These are phyloP conservation scores for Arthrobotrys megalospora DNA, from an alignment of 2,329 filamentous ascomycete species.

Conservation along the genomic window DNA sequence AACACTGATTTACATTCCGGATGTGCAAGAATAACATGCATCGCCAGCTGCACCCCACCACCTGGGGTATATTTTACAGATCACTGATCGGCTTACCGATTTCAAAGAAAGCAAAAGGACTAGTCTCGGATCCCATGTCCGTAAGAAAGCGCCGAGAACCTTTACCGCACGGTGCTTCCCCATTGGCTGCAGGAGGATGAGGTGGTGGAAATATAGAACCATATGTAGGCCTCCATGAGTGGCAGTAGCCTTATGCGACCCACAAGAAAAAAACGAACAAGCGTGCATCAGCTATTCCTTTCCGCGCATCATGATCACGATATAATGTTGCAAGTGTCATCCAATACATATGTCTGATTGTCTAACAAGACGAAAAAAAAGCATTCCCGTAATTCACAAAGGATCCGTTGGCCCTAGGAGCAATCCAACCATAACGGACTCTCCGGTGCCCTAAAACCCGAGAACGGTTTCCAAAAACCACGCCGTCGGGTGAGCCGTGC, in stretches of 20 bases:
- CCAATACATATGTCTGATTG: not conserved
- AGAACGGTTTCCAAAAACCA: conserved; percentile 21
- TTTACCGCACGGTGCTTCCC: conserved; percentile 23
- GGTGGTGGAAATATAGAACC: not conserved
- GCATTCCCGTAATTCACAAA: not conserved
- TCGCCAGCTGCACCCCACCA: conserved; percentile 2
- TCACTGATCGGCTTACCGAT: conserved; percentile 27
- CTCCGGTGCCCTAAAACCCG: conserved; percentile 13
- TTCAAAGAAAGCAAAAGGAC: not conserved
- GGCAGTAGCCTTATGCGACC: conserved; percentile 9
- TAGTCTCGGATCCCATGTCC: conserved; percentile 23
- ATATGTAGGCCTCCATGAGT: not conserved
- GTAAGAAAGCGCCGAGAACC: conserved; percentile 16
- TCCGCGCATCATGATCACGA: conserved; percentile 21
- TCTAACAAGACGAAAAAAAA: not conserved
- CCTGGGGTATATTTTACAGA: conserved; percentile 13
- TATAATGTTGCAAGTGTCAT: conserved; percentile 22
- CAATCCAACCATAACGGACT: not conserved
- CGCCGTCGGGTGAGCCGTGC: conserved; percentile 32
- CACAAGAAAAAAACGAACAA: not conserved
- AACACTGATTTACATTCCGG: conserved; percentile 10
- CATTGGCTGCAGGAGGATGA: not conserved
- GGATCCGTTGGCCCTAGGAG: conserved; percentile 19
- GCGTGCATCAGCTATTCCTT: not conserved
- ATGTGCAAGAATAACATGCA: conserved; percentile 2